Evolutionary conservation across 805 yeast genomes (phyloP).

Genomic region (Saccharomyces mikatae): DNA sequence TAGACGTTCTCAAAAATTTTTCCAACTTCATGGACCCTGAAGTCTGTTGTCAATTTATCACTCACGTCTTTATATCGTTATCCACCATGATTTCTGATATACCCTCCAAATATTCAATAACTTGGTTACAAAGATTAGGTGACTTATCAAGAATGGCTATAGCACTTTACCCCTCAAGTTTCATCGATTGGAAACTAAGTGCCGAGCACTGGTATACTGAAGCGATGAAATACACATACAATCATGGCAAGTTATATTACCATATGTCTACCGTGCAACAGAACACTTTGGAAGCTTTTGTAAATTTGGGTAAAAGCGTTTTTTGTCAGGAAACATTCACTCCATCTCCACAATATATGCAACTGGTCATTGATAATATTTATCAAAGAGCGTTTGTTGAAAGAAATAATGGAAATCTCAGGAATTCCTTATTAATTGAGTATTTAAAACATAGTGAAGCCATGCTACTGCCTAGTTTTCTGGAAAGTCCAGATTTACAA

Average conservation of each 20-base stretch:
- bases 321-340: slow-evolving; percentile 77
- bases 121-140: slow-evolving; percentile 80
- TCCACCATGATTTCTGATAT: slow-evolving; percentile 35
- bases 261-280: slow-evolving; percentile 85
- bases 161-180: slow-evolving; percentile 69
- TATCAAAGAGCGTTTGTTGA: slow-evolving; percentile 45
- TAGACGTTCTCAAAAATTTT: slow-evolving; percentile 69
- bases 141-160: slow-evolving; percentile 84
- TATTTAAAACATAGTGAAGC: slow-evolving; percentile 54
- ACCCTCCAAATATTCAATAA: slow-evolving; percentile 29
- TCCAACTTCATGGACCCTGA: slow-evolving; percentile 71
- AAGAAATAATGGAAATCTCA: slow-evolving; percentile 22
- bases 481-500: slow-evolving; percentile 44
- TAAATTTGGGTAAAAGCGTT: slow-evolving; percentile 70
- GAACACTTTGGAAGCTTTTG: slow-evolving; percentile 61
- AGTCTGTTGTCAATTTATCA: slow-evolving; percentile 65
- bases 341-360: slow-evolving; percentile 70
- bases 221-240: slow-evolving; percentile 65
- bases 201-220: slow-evolving; percentile 78
- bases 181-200: slow-evolving; percentile 77
- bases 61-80: slow-evolving; percentile 55
- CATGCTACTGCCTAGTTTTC: slow-evolving; percentile 50
- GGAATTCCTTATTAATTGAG: slow-evolving; percentile 29
- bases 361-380: slow-evolving; percentile 72
- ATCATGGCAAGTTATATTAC: slow-evolving; percentile 79